Base-by-base conservation (phyloP, 208 protist genomes). In the Endotrypanum monterogeii region DNA sequence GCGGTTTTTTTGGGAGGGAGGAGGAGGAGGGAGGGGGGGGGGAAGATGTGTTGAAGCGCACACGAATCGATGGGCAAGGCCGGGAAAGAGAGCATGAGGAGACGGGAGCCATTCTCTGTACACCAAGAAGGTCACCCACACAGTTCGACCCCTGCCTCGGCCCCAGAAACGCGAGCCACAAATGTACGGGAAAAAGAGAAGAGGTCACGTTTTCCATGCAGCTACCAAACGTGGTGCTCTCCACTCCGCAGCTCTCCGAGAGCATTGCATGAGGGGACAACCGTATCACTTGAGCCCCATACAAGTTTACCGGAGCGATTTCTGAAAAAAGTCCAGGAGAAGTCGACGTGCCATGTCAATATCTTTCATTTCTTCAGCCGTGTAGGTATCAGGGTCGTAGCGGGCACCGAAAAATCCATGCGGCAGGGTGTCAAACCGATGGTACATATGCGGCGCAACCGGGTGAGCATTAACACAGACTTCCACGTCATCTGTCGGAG, bases 401-500 rank as follows among this genome's bases (percentile, higher is more conserved):
- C 89, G 84, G 51, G 72, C 72, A 2, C 76, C 82, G 50, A 90
- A 79, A 71, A 90, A 91, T 48, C 89, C 89, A 72, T 93, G 89
- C 6, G 71, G 50, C 9, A 93, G 25, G 11, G 73, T 20, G 39
- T 82, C 69, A 58, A 82, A 91, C 6, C 68, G 75, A 65, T 86
- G 67, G 71, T 78, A 91, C 41, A 91, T 78, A 39, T 78, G 37
- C 23, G 67, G 70, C 39, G 69, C 61, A 4, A 58, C 25, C 25
- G 74, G n/a, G 75, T 80, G 78, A 39, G 55, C 71, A 16, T 83
- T 62, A 12, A 91, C 46, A 50, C 67, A 78, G 35, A 62, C 74
- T 72, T 84, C 67, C 3, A 94, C 62, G 18, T 84, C 83, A 9
- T 76, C 72, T 73, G 84, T 71, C 3, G 35, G 30, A 23, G 52